A percentile compares a stretch with the other conserved stretches of the same genome.
Evolutionary conservation across 139 green algal species (phyloP).

Genomic region (Chlamydomonas urium): DNA sequence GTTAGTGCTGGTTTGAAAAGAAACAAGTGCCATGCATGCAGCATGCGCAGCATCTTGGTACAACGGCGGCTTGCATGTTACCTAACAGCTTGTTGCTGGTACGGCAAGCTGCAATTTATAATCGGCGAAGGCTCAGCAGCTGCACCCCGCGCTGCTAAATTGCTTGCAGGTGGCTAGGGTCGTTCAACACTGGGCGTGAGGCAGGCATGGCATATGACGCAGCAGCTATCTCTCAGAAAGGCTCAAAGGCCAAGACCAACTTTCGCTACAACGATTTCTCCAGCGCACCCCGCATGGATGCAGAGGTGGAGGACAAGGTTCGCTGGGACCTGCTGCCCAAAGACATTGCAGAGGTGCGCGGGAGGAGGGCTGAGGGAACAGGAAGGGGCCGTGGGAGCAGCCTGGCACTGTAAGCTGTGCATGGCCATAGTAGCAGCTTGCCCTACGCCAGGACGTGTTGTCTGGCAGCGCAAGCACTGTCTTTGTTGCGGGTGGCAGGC

Average conservation of each 20-base stretch:
- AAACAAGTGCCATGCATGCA: too few relatives aligned
- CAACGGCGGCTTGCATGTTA: too few relatives aligned
- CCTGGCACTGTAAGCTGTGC: background rate
- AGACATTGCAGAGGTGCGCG: conserved; percentile 11
- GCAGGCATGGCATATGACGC: conserved; percentile 77
- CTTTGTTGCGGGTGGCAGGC: background rate
- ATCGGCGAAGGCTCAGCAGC: too few relatives aligned
- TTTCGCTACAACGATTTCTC: conserved; percentile 10
- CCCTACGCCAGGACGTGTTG: background rate
- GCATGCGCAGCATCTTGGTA: too few relatives aligned
- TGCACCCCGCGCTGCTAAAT: too few relatives aligned
- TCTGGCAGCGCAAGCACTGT: background rate
- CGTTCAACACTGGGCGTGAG: conserved; percentile 55
- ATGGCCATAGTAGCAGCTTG: background rate
- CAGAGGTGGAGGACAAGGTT: background rate
- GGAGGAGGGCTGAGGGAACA: background rate
- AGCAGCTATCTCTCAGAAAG: conserved; percentile 68
- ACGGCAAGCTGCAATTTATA: too few relatives aligned
- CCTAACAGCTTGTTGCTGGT: too few relatives aligned
- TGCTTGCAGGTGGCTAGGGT: conserved; percentile 69
- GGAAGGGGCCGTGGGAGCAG: conserved; percentile 1
- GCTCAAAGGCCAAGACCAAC: conserved; percentile 51
- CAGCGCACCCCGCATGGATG: conserved; percentile 1
- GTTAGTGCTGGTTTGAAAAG: conserved; percentile 11
- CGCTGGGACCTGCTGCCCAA: conserved; percentile 20